Conservation (phyloP, 129 eudicot genomes). For the Lonicera japonica region DNA sequence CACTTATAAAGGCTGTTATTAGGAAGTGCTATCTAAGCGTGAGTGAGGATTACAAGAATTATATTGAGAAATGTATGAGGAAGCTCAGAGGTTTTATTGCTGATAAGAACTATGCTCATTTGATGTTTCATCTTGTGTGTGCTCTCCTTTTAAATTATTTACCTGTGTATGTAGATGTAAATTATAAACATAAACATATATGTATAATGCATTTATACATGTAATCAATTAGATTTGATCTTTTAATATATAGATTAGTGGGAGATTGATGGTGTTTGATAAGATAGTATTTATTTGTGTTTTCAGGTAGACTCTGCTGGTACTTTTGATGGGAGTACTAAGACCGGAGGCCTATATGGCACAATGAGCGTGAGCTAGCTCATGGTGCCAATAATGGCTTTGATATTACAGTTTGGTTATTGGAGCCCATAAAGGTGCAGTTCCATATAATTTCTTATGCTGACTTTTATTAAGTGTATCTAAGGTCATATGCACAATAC, state of each 20-base stretch:
- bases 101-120: constrained; percentile 72
- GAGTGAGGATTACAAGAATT: constrained; percentile 56
- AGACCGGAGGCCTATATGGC: constrained; percentile 94
- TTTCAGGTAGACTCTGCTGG: constrained; percentile 79
- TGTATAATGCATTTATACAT: background rate
- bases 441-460: constrained; percentile 65
- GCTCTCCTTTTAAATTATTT: background rate
- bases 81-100: constrained; percentile 66
- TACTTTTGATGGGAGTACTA: constrained; percentile 62
- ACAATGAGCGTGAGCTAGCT: constrained; percentile 70
- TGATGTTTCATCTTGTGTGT: constrained; percentile 86
- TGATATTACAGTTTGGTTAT: constrained; percentile 50
- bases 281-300: background rate
- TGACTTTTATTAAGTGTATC: constrained; percentile 62
- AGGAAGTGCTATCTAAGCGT: constrained; percentile 65
- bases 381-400: constrained; percentile 81
- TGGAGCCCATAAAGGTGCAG: constrained; percentile 87
- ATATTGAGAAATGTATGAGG: constrained; percentile 50
- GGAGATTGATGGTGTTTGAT: background rate
- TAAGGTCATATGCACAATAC: too few species aligned
- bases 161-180: background rate
- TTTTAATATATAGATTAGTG: background rate
- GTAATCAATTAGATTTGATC: background rate
- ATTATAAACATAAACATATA: too few species aligned
- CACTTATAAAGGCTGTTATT: constrained; percentile 26